Evolutionary conservation across 2,329 filamentous ascomycete genomes (phyloP).

Genomic region (Colletotrichum sp.): DNA sequence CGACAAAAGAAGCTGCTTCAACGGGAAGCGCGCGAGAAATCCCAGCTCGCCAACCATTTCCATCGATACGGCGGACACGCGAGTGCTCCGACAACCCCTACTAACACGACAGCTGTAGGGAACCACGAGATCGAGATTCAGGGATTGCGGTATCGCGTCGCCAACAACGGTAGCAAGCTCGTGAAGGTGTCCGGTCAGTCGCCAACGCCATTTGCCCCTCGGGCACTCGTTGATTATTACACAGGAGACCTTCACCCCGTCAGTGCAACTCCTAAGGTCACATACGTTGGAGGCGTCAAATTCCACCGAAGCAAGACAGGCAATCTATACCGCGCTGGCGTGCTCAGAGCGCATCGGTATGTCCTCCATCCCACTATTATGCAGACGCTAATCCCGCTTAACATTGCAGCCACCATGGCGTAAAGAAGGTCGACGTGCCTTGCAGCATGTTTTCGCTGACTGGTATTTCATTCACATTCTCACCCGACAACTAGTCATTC

Average conservation of each 20-base stretch:
- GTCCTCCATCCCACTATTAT: constrained; percentile 35
- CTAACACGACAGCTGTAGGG: constrained; percentile 37
- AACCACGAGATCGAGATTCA: constrained; percentile 71
- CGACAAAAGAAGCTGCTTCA: constrained; percentile 60
- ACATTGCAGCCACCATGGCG: constrained; percentile 50
- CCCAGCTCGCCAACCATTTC: constrained; percentile 57
- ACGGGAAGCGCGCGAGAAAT: constrained; percentile 63
- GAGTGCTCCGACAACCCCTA: constrained; percentile 25
- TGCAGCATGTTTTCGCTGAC: constrained; percentile 77
- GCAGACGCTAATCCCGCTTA: constrained; percentile 41
- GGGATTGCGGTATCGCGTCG: constrained; percentile 75
- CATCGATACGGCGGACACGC: constrained; percentile 31
- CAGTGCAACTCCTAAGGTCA: constrained; percentile 75
- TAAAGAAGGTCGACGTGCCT: constrained; percentile 73
- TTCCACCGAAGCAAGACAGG: constrained; percentile 88
- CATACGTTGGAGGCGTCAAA: constrained; percentile 75
- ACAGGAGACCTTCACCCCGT: constrained; percentile 64
- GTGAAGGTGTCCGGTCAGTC: constrained; percentile 73
- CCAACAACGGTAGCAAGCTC: constrained; percentile 82
- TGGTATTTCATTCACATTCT: constrained; percentile 61
- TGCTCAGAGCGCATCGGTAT: constrained; percentile 79
- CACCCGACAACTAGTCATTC: constrained; percentile 28
- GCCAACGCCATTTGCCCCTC: constrained; percentile 24
- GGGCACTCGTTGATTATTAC: constrained; percentile 22
- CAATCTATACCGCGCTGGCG: constrained; percentile 80